A percentile compares a stretch with the other conserved stretches of the same genome.
phyloP scores from a whole-genome alignment of 176 grass and related monocot genomes.

The Phoenix roebelenii region DNA sequence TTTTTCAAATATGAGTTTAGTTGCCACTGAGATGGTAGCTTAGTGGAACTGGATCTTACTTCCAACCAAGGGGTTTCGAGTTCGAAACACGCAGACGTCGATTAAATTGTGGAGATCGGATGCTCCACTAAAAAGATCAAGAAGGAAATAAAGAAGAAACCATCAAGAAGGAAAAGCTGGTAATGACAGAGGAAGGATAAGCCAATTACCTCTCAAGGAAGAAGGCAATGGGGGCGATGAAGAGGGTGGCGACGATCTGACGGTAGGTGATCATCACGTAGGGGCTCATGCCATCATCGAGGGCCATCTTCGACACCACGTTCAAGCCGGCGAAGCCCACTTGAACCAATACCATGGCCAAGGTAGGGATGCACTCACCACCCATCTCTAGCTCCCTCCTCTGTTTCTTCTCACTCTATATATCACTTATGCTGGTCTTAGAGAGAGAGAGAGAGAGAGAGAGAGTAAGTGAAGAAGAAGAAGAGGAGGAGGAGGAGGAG shows the following conservation, averaged over 20 bases:
- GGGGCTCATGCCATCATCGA: slow-evolving; percentile 88
- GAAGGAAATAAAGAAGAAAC: neutral
- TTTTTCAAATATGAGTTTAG: too few species aligned
- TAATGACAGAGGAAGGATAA: neutral
- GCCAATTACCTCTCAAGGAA: slow-evolving; percentile 49
- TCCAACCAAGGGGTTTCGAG: too few species aligned
- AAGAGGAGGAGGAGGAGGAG: too few species aligned
- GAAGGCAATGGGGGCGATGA: slow-evolving; percentile 50
- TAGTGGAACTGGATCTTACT: too few species aligned
- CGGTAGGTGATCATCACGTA: slow-evolving; percentile 89
- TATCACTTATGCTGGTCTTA: neutral
- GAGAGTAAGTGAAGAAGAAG: neutral
- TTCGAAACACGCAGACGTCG: too few species aligned
- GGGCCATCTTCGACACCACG: slow-evolving; percentile 76
- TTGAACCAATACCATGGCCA: slow-evolving; percentile 81
- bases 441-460: neutral
- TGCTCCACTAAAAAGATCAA: neutral
- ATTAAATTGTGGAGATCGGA: too few species aligned
- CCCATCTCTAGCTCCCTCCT: neutral
- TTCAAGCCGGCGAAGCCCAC: slow-evolving; percentile 80
- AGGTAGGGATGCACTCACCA: slow-evolving; percentile 22
- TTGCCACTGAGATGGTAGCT: too few species aligned
- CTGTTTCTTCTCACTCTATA: neutral
- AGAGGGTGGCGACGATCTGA: slow-evolving; percentile 64
- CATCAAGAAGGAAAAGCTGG: neutral